Base-by-base conservation (phyloP, 2,329 filamentous ascomycete species). In the Xylaria multiplex region DNA sequence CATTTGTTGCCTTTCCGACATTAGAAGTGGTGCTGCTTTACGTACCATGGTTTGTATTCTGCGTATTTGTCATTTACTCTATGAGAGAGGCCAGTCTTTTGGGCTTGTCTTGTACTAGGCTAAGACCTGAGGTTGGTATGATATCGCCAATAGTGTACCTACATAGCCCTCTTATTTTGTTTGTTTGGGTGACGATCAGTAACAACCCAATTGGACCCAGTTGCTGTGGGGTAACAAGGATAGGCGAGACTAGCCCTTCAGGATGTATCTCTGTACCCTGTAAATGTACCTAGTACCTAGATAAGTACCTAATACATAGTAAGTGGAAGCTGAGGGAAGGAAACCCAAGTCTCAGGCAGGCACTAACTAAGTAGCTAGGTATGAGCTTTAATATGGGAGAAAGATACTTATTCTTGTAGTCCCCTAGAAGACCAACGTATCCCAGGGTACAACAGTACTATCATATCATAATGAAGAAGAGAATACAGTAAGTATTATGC, bases 1-100 rank as follows among this genome's bases (percentile, higher is more conserved):
- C n/a, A 1, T 4, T 13, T 2, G 11, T 2, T 22, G 46, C 14
- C 32, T 45, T 45, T 27, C 14, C 32, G n/a, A 14, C 27, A 14
- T 19, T 43, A n/a, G 22, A 43, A 30, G 27, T 43, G 53, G 13
- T n/a, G 22, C 1, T 55, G 2, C 6, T 11, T 50, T 27, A 62
- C 59, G 9, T 50, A 62, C 59, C 59, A 62, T 62, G 43, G 19
- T 13, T 27, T 6, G 11, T 62, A 16, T 32, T 43, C n/a, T 6
- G 19, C 32, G 43, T 52, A 6, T 62, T 42, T 37, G 14, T 8
- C 16, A 14, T 42, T 16, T 56, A 32, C 24, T 8, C 7, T n/a
- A 22, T 22, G 6, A 11, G 13, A 14, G n/a, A 35, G 1, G 22
- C 22, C 8, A 54, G 13, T 42, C 4, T 19, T 22, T 35, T 19